Conservation (phyloP, 106 monocot species). For the Posidonia australis region DNA sequence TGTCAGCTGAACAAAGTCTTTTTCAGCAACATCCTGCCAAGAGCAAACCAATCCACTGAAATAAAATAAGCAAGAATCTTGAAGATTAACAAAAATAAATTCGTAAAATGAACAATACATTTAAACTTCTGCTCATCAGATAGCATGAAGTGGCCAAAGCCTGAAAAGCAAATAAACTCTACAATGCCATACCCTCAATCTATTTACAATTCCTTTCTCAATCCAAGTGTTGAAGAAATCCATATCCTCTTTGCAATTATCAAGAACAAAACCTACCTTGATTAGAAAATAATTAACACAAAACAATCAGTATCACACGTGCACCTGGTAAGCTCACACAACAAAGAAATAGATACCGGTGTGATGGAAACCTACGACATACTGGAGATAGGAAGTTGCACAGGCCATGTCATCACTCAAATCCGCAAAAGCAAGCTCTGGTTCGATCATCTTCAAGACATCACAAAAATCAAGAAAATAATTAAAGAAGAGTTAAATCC, state of each 20-base stretch:
- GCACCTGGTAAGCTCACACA: neutral
- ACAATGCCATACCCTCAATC: conserved; percentile 48
- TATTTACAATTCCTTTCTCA: conserved; percentile 85
- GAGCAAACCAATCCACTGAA: neutral
- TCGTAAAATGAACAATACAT: neutral
- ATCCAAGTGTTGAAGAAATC: conserved; percentile 96
- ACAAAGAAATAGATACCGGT: neutral
- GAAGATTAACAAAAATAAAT: neutral
- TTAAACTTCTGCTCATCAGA: neutral
- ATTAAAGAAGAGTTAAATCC: neutral
- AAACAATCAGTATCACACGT: neutral
- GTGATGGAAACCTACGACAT: conserved; percentile 76
- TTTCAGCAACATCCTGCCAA: conserved; percentile 82
- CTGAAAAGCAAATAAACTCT: neutral
- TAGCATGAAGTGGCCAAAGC: neutral
- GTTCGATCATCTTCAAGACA: conserved; percentile 84
- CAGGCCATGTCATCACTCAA: conserved; percentile 97
- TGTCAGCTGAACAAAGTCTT: conserved; percentile 82
- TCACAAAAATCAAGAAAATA: conserved; percentile 2
- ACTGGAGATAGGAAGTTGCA: conserved; percentile 99
- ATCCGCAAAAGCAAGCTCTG: conserved; percentile 98
- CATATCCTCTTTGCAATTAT: conserved; percentile 98
- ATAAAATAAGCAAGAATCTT: neutral
- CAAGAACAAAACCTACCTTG: conserved; percentile 83
- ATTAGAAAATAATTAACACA: conserved; percentile 13